Percentiles rank a stretch among this genome's conserved stretches.
phyloP scores from a whole-genome alignment of 306 rosid species.

The Prunus salicina region DNA sequence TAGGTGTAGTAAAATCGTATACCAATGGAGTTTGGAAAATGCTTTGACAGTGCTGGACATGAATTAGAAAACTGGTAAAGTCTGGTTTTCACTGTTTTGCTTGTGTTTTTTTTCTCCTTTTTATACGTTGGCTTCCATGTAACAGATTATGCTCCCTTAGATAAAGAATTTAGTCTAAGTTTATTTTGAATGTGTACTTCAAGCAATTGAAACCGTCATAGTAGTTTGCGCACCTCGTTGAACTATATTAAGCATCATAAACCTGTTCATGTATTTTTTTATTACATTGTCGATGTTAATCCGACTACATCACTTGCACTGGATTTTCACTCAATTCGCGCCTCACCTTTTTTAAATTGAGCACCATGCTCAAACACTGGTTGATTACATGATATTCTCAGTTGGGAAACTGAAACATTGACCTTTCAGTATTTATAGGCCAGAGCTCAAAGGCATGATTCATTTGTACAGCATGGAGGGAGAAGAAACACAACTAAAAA shows the following conservation, averaged over 20 bases:
- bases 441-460: neutral
- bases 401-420: neutral
- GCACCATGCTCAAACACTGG: neutral
- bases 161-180: neutral
- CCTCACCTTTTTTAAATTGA: neutral
- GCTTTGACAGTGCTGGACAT: neutral
- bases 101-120: neutral
- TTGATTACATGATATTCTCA: neutral
- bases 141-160: neutral
- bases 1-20: neutral
- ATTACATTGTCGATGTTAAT: neutral
- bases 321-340: neutral
- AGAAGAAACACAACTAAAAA: conserved; percentile 34
- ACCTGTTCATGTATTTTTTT: neutral
- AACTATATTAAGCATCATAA: too few relatives aligned
- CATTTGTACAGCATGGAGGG: conserved; percentile 28
- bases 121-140: neutral
- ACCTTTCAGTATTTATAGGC: too few relatives aligned
- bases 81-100: neutral
- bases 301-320: neutral
- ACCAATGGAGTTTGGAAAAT: neutral
- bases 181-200: neutral
- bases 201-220: neutral
- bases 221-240: too few relatives aligned
- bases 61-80: neutral